Percentiles rank a stretch among this genome's conserved stretches.
phyloP scores from a whole-genome alignment of 495 filamentous ascomycete species.

The Cladorrhinum samala region DNA sequence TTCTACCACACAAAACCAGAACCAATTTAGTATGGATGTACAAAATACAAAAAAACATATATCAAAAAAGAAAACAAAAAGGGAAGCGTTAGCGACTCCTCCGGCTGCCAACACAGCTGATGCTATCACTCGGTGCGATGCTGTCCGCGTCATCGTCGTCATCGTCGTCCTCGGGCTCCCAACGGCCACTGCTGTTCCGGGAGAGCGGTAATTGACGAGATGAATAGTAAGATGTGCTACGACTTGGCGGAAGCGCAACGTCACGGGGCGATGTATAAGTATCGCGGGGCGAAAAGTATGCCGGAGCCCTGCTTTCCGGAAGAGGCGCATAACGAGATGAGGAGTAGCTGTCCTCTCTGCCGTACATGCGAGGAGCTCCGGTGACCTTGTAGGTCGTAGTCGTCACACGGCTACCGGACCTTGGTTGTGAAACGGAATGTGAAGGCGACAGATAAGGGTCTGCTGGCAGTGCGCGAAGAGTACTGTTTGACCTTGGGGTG shows the following conservation, averaged over 20 bases:
- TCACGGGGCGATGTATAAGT: constrained; percentile 8
- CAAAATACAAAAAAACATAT: too few relatives aligned
- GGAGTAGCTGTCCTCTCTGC: constrained; percentile 21
- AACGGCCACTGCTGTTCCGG: constrained; percentile 33
- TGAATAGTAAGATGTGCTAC: constrained; percentile 18
- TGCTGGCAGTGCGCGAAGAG: constrained; percentile 22
- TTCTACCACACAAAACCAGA: too few relatives aligned
- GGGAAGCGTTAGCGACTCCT: constrained; percentile 20
- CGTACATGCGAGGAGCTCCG: constrained; percentile 8
- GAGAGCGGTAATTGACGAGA: constrained; percentile 44
- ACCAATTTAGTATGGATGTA: too few relatives aligned
- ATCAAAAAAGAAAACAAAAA: too few relatives aligned
- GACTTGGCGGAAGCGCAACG: constrained; percentile 19
- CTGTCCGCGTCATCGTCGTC: constrained; percentile 31
- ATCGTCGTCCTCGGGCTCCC: constrained; percentile 27
- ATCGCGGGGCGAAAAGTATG: constrained; percentile 4
- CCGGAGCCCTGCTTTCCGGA: not conserved
- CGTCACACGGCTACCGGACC: constrained; percentile 25
- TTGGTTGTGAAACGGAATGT: constrained; percentile 23
- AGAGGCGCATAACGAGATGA: constrained; percentile 20
- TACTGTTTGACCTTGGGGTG: constrained; percentile 31
- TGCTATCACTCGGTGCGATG: constrained; percentile 59
- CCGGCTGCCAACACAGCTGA: constrained; percentile 56
- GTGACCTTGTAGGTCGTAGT: constrained; percentile 27
- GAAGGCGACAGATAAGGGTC: constrained; percentile 12